Evolutionary conservation across 441 rosid species (phyloP).

Genomic region (Sinapis alba): DNA sequence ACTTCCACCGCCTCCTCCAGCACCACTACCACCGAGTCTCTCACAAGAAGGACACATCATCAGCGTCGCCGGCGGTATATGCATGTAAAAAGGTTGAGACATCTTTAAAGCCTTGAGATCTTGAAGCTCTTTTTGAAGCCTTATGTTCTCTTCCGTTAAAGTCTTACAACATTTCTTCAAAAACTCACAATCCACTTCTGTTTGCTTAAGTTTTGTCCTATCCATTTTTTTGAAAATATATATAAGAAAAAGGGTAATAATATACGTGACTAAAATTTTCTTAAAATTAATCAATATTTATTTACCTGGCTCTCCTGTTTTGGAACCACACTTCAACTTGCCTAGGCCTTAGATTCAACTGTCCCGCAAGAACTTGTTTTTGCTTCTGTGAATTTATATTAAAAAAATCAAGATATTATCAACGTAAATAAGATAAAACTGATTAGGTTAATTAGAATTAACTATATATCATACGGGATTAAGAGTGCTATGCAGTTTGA

Average conservation of each 20-base stretch:
- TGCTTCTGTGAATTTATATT: slow-evolving; percentile 45
- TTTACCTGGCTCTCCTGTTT: slow-evolving; percentile 72
- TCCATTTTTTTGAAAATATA: neutral
- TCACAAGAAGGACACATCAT: slow-evolving; percentile 80
- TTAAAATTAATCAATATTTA: slow-evolving; percentile 7
- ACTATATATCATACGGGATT: slow-evolving; percentile 53
- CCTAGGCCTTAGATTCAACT: slow-evolving; percentile 62
- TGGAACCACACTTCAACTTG: slow-evolving; percentile 85
- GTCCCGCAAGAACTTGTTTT: slow-evolving; percentile 71
- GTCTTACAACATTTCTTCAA: slow-evolving; percentile 69
- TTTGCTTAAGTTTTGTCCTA: slow-evolving; percentile 83
- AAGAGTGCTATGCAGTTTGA: slow-evolving; percentile 73
- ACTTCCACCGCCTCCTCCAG: slow-evolving; percentile 29
- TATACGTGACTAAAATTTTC: neutral
- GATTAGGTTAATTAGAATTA: neutral
- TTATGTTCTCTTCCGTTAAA: slow-evolving; percentile 65
- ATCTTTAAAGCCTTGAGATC: slow-evolving; percentile 72
- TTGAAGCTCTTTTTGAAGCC: slow-evolving; percentile 68
- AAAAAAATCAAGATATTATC: neutral
- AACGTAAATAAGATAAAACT: neutral
- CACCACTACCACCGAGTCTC: slow-evolving; percentile 51
- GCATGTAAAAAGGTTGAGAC: slow-evolving; percentile 80
- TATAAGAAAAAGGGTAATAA: neutral
- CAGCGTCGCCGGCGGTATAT: slow-evolving; percentile 70
- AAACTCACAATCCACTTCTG: slow-evolving; percentile 71